A percentile compares a stretch with the other conserved stretches of the same genome.
Evolutionary conservation across 148 eudicot species (phyloP).

Genomic region (Rhododendron vialii): DNA sequence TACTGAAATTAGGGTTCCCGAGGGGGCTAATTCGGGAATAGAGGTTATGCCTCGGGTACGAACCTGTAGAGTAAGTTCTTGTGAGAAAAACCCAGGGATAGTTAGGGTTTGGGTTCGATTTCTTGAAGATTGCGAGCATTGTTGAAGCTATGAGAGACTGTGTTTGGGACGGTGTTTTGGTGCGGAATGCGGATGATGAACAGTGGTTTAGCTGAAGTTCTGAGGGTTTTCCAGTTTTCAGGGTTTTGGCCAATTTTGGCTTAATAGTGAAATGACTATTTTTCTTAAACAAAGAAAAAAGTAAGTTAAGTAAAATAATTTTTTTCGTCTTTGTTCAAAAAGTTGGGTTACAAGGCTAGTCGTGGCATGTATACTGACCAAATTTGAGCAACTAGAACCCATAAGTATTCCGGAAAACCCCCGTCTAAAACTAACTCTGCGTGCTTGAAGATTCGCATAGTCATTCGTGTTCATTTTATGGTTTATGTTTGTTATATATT

Average conservation of each 20-base stretch:
- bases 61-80: not conserved
- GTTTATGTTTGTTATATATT: too few species aligned
- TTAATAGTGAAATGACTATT: too few species aligned
- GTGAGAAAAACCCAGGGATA: not conserved
- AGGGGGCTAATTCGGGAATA: constrained; percentile 35
- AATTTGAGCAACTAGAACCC: too few species aligned
- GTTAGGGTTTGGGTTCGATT: not conserved
- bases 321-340: too few species aligned
- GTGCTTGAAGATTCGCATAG: too few species aligned
- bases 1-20: constrained; percentile 15
- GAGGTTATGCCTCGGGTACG: constrained; percentile 7
- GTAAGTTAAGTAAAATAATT: too few species aligned
- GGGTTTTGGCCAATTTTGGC: not conserved
- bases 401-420: too few species aligned
- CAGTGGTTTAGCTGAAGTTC: not conserved
- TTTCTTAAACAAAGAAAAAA: too few species aligned
- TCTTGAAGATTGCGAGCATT: not conserved
- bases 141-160: not conserved
- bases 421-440: too few species aligned
- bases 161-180: not conserved
- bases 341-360: too few species aligned
- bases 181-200: not conserved
- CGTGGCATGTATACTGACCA: too few species aligned
- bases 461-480: too few species aligned
- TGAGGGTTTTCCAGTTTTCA: not conserved